A percentile compares a stretch with the other conserved stretches of the same genome.
phyloP scores from a whole-genome alignment of 352 stramenopile species.

The Phytophthora constricta region DNA sequence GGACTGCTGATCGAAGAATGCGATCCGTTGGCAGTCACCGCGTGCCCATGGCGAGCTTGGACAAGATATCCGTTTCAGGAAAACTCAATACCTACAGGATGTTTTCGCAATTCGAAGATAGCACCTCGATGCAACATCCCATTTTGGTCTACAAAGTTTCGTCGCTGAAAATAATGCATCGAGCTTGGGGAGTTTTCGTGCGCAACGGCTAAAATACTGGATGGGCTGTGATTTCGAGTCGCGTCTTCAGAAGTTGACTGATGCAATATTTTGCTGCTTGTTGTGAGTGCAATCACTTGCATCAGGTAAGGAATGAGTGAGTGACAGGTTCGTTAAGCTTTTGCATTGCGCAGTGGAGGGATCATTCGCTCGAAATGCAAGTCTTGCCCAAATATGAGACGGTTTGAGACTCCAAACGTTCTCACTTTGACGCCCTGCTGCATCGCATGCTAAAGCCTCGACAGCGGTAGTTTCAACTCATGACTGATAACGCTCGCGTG shows the following conservation, averaged over 20 bases:
- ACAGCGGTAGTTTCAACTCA: conserved; percentile 2
- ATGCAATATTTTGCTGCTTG: too few species aligned
- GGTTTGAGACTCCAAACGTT: not conserved
- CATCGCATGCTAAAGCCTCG: conserved; percentile 3
- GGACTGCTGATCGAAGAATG: conserved; percentile 17
- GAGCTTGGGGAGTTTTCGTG: not conserved
- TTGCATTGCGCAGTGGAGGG: too few species aligned
- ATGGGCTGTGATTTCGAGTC: too few species aligned
- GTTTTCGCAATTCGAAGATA: not conserved
- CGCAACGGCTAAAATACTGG: not conserved
- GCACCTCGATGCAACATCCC: conserved; percentile 1
- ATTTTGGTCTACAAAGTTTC: conserved; percentile 10
- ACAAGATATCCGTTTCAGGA: conserved; percentile 17
- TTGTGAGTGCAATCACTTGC: too few species aligned
- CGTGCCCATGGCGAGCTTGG: too few species aligned
- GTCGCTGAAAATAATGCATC: conserved; percentile 17
- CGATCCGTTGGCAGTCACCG: not conserved
- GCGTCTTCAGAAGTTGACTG: not conserved
- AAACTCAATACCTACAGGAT: not conserved
- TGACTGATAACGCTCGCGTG: too few species aligned
- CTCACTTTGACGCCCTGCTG: not conserved
- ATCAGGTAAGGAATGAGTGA: not conserved
- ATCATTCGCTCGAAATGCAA: too few species aligned
- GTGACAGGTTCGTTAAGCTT: too few species aligned
- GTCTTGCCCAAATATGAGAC: too few species aligned